Evolutionary conservation across 1,284 basidiomycete species (phyloP).

Genomic region (Farysia itapuensis): DNA sequence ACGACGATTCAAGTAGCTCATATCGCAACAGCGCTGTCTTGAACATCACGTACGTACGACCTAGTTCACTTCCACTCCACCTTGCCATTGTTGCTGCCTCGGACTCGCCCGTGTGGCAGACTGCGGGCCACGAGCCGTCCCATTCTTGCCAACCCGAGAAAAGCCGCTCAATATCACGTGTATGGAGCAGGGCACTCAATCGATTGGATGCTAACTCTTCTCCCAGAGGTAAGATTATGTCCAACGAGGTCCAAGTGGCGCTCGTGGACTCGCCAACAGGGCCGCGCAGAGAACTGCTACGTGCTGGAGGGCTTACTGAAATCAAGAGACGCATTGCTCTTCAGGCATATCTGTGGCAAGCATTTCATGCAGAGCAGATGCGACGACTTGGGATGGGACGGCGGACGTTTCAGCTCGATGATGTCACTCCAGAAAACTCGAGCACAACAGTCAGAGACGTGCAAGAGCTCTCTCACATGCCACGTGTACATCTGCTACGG

Average conservation of each 20-base stretch:
- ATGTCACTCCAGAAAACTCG: constrained; percentile 3
- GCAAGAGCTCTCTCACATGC: constrained; percentile 13
- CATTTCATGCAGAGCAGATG: constrained; percentile 47
- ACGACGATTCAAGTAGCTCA: no score
- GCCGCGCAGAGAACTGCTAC: constrained; percentile 7
- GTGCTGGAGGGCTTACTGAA: constrained; percentile 14
- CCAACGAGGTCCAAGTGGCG: constrained; percentile 8
- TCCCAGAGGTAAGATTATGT: background rate
- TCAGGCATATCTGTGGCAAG: constrained; percentile 45
- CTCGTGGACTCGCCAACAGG: constrained; percentile 25
- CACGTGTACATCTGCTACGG: constrained; percentile 29
- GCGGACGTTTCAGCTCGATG: constrained; percentile 36
- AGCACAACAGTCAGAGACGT: background rate
- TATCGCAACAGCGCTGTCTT: background rate
- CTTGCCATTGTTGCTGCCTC: constrained; percentile 24
- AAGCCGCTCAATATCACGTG: constrained; percentile 5
- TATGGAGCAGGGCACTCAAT: constrained; percentile 13
- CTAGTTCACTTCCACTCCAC: constrained; percentile 15
- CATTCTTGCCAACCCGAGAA: background rate
- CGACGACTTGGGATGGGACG: constrained; percentile 35
- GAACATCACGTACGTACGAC: constrained; percentile 6
- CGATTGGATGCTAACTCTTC: constrained; percentile 4
- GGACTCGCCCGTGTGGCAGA: constrained; percentile 27
- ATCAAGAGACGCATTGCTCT: constrained; percentile 32
- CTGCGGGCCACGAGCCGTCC: constrained; percentile 5